phyloP scores from a whole-genome alignment of 2,329 filamentous ascomycete genomes.

The Ceratocystis cubensis region DNA sequence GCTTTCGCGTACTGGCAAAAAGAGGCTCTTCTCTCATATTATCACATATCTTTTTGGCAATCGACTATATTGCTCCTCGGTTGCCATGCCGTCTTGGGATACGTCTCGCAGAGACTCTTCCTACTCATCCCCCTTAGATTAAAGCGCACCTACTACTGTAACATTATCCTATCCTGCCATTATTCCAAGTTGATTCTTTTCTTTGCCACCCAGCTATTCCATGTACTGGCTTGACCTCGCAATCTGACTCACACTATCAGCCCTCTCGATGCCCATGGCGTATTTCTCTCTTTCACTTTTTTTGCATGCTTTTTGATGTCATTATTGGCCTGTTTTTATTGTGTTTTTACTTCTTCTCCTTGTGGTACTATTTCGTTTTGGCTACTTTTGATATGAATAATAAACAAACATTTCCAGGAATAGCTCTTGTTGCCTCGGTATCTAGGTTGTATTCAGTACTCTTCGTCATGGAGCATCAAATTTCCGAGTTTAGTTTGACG shows the following conservation, averaged over 20 bases:
- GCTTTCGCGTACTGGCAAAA: neutral
- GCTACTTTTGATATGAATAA: conserved; percentile 6
- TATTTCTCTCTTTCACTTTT: neutral
- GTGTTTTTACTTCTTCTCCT: neutral
- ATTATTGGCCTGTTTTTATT: neutral
- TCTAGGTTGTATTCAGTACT: neutral
- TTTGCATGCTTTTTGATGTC: neutral
- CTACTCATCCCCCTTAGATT: neutral
- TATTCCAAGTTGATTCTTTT: neutral
- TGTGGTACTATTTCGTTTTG: neutral
- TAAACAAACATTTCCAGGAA: neutral
- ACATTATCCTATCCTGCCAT: neutral
- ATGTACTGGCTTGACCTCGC: neutral
- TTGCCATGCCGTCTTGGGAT: neutral
- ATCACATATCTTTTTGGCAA: neutral
- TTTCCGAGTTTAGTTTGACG: neutral
- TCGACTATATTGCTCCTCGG: neutral
- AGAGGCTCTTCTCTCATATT: conserved; percentile 6
- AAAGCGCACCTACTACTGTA: conserved; percentile 1
- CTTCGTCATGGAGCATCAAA: neutral
- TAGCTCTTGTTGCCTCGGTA: neutral
- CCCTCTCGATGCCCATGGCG: neutral
- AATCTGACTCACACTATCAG: neutral
- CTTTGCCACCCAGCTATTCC: neutral
- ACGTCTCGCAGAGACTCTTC: neutral